phyloP scores from a whole-genome alignment of 2,329 filamentous ascomycete genomes.

The Claviceps lovelessii region DNA sequence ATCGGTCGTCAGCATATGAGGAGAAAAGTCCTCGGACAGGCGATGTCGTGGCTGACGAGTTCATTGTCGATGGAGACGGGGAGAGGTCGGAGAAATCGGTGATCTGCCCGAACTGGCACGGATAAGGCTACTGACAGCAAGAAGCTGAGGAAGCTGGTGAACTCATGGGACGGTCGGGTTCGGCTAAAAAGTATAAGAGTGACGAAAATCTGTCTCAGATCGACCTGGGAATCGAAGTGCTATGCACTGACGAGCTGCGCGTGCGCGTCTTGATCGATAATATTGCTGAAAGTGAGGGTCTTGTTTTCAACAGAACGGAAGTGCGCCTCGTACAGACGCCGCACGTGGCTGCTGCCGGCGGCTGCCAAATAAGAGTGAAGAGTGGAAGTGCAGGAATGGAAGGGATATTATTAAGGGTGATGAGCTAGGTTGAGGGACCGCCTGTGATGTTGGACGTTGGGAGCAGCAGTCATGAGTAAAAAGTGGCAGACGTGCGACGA shows the following conservation, averaged over 20 bases:
- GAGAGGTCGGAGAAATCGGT: conserved; percentile 5
- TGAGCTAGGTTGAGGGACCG: not conserved
- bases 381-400: not conserved
- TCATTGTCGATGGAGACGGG: conserved; percentile 2
- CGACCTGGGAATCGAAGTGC: not conserved
- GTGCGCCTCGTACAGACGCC: not conserved
- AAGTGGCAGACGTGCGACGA: not conserved
- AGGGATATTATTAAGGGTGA: not conserved
- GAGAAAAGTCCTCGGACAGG: conserved; percentile 3
- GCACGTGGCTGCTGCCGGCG: not conserved
- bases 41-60: not conserved
- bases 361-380: not conserved
- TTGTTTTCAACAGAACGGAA: not conserved
- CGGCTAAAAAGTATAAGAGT: not conserved
- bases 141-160: not conserved
- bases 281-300: not conserved
- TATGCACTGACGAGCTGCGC: not conserved
- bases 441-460: not conserved
- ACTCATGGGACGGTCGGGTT: conserved; percentile 3
- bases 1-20: conserved; percentile 13
- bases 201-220: not conserved
- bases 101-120: conserved; percentile 4
- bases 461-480: not conserved
- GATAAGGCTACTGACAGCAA: conserved; percentile 2
- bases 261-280: not conserved